Base-by-base conservation (phyloP, 495 filamentous ascomycete genomes). In the Aspergillus asperescens region DNA sequence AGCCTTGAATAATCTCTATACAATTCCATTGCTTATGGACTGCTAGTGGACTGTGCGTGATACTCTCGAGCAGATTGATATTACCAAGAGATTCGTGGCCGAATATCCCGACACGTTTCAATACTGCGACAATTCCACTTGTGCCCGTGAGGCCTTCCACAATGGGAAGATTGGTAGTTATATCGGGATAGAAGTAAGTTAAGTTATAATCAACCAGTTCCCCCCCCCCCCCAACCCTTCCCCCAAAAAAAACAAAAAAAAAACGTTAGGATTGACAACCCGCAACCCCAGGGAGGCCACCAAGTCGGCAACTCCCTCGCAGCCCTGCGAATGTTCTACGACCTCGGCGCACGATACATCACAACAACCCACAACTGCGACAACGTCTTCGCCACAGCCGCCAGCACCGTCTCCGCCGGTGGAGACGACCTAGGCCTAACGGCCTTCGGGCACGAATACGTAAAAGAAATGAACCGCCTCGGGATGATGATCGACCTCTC, bases 401-500 rank as follows among this genome's bases (percentile, higher is more conserved):
- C 12, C 29, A 18, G n/a, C 2, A 47, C 43, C n/a, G 13, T 16
- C 7, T 6, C 13, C 4, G 28, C 16, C 15, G 43, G 43, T 3
- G 12, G 12, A 1, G 43, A 18, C 2, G 12, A 47, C 12, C 16
- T 6, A 1, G 43, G 43, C 5, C 43, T 47, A 10, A 18, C 43
- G 3, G 4, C 5, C 1, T 16, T 47, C 9, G 51, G 51, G 50
- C 70, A 7, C 70, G 35, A 23, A 5, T 20, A 20, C 9, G 72
- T 5, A 23, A 39, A 8, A 50, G 87, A 91, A 69, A 91, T 91
- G 87, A 91, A 90, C 61, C 75, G 87, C 2, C 65, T 90, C 25
- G 87, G 87, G 19, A 86, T 90, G 85, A 76, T 90, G 13, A 83
- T 91, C 31, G 87, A 91, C 56, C 69, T 90, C 1, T 75, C 83